A percentile compares a stretch with the other conserved stretches of the same genome.
phyloP scores from a whole-genome alignment of 202 grass and related monocot species.

The Elaeis oleifera region DNA sequence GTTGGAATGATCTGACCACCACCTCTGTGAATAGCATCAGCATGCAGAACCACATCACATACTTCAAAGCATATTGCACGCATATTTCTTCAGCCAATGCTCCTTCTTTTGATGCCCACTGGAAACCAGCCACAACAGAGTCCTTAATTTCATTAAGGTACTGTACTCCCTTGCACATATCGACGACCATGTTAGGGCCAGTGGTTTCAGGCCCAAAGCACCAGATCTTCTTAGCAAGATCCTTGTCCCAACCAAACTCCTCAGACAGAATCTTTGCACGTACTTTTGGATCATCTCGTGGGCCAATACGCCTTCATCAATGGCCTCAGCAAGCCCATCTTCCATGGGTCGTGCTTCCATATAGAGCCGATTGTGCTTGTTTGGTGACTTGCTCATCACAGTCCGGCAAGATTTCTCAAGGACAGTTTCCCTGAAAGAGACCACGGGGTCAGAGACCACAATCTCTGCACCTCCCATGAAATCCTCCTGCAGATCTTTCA shows the following conservation, averaged over 20 bases:
- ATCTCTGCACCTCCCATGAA: conserved; percentile 43
- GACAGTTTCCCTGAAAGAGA: conserved; percentile 39
- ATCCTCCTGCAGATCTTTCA: conserved; percentile 42
- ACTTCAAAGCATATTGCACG: conserved; percentile 43
- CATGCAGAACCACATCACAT: conserved; percentile 27
- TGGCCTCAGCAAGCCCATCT: conserved; percentile 32
- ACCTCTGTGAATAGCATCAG: conserved; percentile 23
- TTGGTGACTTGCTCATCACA: conserved; percentile 30
- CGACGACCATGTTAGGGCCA: conserved; percentile 38
- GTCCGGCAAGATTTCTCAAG: conserved; percentile 24
- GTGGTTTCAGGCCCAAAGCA: conserved; percentile 45
- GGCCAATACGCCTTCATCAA: conserved; percentile 41
- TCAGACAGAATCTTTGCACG: conserved; percentile 34
- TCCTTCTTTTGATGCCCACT: conserved; percentile 46
- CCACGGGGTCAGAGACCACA: conserved; percentile 18
- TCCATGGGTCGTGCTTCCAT: conserved; percentile 40
- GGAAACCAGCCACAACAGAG: conserved; percentile 34
- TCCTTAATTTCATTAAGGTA: conserved; percentile 42
- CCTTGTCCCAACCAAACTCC: conserved; percentile 50
- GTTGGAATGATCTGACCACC: conserved; percentile 33
- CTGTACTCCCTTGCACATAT: conserved; percentile 47
- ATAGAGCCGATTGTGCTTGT: conserved; percentile 41
- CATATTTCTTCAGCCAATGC: conserved; percentile 38
- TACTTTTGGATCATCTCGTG: conserved; percentile 31
- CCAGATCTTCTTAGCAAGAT: conserved; percentile 48